phyloP scores from a whole-genome alignment of 352 stramenopile genomes.

The Globisporangium emineosum region DNA sequence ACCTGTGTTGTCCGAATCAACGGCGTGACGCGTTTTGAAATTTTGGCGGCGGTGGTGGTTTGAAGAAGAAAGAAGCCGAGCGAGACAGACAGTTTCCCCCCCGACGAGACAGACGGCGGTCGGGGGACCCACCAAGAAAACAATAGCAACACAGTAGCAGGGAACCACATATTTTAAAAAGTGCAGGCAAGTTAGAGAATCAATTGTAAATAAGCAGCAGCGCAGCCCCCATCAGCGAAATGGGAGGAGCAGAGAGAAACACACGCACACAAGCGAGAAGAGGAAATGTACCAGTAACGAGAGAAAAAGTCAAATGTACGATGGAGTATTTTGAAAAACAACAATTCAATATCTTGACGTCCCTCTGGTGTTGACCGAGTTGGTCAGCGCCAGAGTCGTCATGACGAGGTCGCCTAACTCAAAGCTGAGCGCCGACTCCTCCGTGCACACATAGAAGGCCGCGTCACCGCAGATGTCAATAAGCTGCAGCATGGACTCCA shows the following conservation, averaged over 20 bases:
- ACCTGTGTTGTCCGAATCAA: background rate
- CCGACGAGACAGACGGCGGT: slow-evolving; percentile 6
- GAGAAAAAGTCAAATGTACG: slow-evolving; percentile 13
- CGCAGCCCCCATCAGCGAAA: slow-evolving; percentile 6
- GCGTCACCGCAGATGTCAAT: background rate
- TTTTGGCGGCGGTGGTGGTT: background rate
- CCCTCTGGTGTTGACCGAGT: background rate
- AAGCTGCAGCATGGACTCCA: too few species aligned
- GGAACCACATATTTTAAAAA: slow-evolving; percentile 12
- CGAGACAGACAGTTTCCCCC: slow-evolving; percentile 4
- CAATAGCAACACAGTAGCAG: slow-evolving; percentile 6
- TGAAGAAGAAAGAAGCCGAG: slow-evolving; percentile 10
- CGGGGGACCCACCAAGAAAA: slow-evolving; percentile 9
- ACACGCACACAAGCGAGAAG: background rate
- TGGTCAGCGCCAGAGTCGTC: background rate
- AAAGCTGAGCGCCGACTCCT: background rate
- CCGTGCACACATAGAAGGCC: background rate
- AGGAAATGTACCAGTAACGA: slow-evolving; percentile 12
- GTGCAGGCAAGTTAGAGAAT: slow-evolving; percentile 8
- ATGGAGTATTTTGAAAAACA: slow-evolving; percentile 18
- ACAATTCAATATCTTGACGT: background rate
- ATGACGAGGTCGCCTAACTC: background rate
- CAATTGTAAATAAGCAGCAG: slow-evolving; percentile 12
- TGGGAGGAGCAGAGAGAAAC: slow-evolving; percentile 4
- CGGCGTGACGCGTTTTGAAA: slow-evolving; percentile 3